Conservation (phyloP, 306 rosid genomes). For the Sicyos edulis region DNA sequence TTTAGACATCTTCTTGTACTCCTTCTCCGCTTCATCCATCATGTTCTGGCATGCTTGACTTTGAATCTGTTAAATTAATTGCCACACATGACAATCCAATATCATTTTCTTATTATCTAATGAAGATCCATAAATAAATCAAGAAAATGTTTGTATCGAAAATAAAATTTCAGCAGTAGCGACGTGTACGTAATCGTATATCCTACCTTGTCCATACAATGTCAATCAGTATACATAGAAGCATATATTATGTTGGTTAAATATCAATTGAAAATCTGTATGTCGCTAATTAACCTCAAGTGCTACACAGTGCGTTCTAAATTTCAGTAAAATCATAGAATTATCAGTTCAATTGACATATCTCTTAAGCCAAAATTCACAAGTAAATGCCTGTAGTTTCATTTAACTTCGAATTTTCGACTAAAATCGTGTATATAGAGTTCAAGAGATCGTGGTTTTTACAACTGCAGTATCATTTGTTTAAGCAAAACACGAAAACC, state of each 20-base stretch:
- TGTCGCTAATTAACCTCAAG: not conserved
- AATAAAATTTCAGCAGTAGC: not conserved
- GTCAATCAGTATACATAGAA: not conserved
- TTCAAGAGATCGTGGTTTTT: not conserved
- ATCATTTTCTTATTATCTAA: slow-evolving; percentile 13
- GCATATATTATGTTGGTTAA: not conserved
- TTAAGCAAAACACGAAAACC: not conserved
- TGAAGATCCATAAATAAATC: not conserved
- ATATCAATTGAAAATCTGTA: not conserved
- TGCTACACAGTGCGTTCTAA: not conserved
- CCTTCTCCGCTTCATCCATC: slow-evolving; percentile 70
- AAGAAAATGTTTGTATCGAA: not conserved
- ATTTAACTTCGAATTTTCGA: not conserved
- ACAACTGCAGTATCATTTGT: not conserved
- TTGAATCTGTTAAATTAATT: slow-evolving; percentile 51
- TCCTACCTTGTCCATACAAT: not conserved
- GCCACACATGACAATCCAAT: slow-evolving; percentile 5
- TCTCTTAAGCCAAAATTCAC: not conserved
- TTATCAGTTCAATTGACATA: not conserved
- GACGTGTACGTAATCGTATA: not conserved
- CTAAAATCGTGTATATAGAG: not conserved
- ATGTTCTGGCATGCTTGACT: slow-evolving; percentile 63
- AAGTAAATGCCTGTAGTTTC: not conserved
- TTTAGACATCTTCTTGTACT: slow-evolving; percentile 51
- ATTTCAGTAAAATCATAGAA: not conserved